Evolutionary conservation across 495 filamentous ascomycete species (phyloP).

Genomic region (Hypoxylon rickii): DNA sequence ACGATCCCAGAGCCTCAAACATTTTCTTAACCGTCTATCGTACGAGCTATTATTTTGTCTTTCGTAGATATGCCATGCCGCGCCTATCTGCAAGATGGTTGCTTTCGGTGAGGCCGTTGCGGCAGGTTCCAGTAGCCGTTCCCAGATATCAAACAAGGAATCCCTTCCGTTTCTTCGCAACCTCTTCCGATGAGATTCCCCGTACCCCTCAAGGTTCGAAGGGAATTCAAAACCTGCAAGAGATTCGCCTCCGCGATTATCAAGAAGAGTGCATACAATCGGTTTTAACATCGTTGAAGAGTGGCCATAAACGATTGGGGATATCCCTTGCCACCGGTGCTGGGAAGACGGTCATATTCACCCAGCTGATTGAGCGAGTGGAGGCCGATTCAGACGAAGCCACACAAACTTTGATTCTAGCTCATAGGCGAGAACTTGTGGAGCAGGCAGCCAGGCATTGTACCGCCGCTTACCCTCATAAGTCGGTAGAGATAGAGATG

Average conservation of each 20-base stretch:
- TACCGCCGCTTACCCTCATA: conserved; percentile 73
- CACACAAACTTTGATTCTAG: conserved; percentile 85
- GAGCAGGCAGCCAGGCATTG: conserved; percentile 92
- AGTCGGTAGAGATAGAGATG: conserved; percentile 88
- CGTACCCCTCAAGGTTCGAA: too few relatives aligned
- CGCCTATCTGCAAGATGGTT: conserved; percentile 30
- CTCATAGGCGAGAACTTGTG: conserved; percentile 91
- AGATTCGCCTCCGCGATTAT: conserved; percentile 70
- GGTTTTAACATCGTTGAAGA: conserved; percentile 69
- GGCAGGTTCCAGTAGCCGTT: neutral
- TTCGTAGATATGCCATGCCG: conserved; percentile 33
- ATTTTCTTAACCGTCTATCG: conserved; percentile 1
- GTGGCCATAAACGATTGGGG: conserved; percentile 81
- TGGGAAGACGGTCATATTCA: conserved; percentile 98
- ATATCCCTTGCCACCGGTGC: conserved; percentile 90
- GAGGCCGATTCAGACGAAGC: conserved; percentile 58
- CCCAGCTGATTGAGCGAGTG: conserved; percentile 85
- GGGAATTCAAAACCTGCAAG: too few relatives aligned
- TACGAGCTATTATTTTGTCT: too few relatives aligned
- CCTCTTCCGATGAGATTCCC: too few relatives aligned
- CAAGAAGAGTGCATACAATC: conserved; percentile 91
- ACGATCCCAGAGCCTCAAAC: conserved; percentile 1
- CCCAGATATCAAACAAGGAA: neutral
- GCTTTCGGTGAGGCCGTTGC: conserved; percentile 10
- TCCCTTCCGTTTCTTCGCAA: too few relatives aligned